Conservation (phyloP, 192 early-diverging fungal genomes). For the Phycomyces nitens region DNA sequence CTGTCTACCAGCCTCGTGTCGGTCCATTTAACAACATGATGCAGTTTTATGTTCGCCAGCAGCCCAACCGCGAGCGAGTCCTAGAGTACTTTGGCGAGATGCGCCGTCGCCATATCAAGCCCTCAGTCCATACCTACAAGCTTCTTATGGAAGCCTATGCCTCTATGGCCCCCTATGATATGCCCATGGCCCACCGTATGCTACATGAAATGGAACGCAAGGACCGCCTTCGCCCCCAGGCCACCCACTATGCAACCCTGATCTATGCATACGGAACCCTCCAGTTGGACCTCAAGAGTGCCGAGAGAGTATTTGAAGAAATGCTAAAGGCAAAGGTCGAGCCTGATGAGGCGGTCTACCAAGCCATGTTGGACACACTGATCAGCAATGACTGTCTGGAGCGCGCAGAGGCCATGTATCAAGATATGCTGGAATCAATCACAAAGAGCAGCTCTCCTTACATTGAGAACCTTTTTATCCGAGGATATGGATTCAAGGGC, state of each 20-base stretch:
- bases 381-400: conserved; percentile 41
- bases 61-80: conserved; percentile 43
- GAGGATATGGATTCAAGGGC: conserved; percentile 46
- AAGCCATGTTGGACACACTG: conserved; percentile 52
- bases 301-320: conserved; percentile 39
- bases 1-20: conserved; percentile 46
- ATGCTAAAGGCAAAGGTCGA: conserved; percentile 33
- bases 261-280: conserved; percentile 54
- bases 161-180: conserved; percentile 52
- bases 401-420: conserved; percentile 42
- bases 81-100: conserved; percentile 48
- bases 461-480: conserved; percentile 59
- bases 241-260: conserved; percentile 51
- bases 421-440: conserved; percentile 36
- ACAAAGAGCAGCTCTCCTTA: conserved; percentile 43
- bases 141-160: conserved; percentile 54
- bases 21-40: conserved; percentile 60
- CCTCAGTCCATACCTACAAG: conserved; percentile 53
- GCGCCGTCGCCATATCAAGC: conserved; percentile 37
- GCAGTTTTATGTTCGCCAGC: conserved; percentile 57
- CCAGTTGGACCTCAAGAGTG: conserved; percentile 44
- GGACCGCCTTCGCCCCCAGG: conserved; percentile 37
- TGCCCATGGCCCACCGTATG: conserved; percentile 47
- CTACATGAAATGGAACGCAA: conserved; percentile 36
- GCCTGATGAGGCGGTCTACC: conserved; percentile 49